These are phyloP conservation scores for Taxillus chinensis DNA, from an alignment of 164 flowering plant genomes.

Conservation along the genomic window DNA sequence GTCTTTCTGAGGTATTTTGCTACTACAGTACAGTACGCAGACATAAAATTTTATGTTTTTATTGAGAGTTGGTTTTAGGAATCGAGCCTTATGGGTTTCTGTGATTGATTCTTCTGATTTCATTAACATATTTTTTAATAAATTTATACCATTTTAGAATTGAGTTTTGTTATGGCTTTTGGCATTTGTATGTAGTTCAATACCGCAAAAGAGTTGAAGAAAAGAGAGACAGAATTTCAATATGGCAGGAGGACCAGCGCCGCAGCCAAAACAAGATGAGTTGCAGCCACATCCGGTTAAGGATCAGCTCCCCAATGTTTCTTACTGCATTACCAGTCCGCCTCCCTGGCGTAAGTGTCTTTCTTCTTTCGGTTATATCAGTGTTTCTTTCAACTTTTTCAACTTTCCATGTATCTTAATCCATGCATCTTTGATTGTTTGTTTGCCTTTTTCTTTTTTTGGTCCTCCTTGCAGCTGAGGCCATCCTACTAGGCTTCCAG, in stretches of 20 bases:
- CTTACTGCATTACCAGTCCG: constrained; percentile 74
- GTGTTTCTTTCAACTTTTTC: not conserved
- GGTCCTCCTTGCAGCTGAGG: constrained; percentile 55
- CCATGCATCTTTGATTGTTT: not conserved
- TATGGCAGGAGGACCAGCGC: constrained; percentile 43
- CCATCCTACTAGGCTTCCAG: constrained; percentile 79
- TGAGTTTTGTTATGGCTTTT: too few relatives aligned
- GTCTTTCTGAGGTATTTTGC: too few relatives aligned
- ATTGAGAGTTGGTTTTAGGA: too few relatives aligned
- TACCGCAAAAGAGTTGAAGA: too few relatives aligned
- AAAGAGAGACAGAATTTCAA: too few relatives aligned
- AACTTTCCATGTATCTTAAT: not conserved
- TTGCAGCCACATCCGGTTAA: constrained; percentile 61
- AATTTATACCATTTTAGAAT: too few relatives aligned
- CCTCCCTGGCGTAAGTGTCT: constrained; percentile 81
- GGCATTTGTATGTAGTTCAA: too few relatives aligned
- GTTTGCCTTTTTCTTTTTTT: not conserved
- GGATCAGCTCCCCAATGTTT: constrained; percentile 60
- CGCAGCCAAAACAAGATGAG: constrained; percentile 62
- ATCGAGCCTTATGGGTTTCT: too few relatives aligned
- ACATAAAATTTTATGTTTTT: too few relatives aligned
- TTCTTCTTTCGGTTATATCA: not conserved
- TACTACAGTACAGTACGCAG: too few relatives aligned
- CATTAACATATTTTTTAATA: too few relatives aligned
- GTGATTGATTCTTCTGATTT: too few relatives aligned